Conservation (phyloP, 331 rosid genomes). For the Erythrophleum ivorense region DNA sequence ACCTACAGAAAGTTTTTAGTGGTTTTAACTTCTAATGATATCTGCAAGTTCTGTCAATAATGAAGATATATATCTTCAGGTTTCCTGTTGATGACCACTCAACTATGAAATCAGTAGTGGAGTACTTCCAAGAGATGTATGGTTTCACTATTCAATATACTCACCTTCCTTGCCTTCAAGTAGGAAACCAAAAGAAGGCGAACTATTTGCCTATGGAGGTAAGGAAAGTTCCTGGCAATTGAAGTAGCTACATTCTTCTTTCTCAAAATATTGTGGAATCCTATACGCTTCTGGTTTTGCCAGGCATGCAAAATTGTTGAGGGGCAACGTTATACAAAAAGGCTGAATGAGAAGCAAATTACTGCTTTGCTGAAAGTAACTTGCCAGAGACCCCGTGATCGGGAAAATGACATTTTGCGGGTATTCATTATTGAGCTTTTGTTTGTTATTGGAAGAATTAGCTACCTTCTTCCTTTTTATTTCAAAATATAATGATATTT, state of each 20-base stretch:
- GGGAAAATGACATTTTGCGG: slow-evolving; percentile 86
- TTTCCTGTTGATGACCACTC: slow-evolving; percentile 96
- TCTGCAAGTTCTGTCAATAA: slow-evolving; percentile 3
- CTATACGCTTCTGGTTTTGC: slow-evolving; percentile 32
- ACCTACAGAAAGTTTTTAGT: not conserved
- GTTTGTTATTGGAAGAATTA: not conserved
- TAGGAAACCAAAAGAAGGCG: slow-evolving; percentile 98
- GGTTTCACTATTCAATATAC: slow-evolving; percentile 89
- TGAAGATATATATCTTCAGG: slow-evolving; percentile 53
- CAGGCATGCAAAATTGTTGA: slow-evolving; percentile 98
- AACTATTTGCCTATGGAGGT: slow-evolving; percentile 99
- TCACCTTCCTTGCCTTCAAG: slow-evolving; percentile 99
- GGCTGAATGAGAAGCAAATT: slow-evolving; percentile 93
- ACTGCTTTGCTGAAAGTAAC: slow-evolving; percentile 89
- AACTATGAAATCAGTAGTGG: slow-evolving; percentile 96
- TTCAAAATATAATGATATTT: not conserved
- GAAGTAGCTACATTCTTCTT: slow-evolving; percentile 16
- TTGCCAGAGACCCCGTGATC: slow-evolving; percentile 94
- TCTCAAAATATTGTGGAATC: slow-evolving; percentile 21
- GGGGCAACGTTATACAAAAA: slow-evolving; percentile 91
- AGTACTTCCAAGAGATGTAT: slow-evolving; percentile 98
- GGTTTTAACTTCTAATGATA: slow-evolving; percentile 5
- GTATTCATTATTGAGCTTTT: slow-evolving; percentile 44
- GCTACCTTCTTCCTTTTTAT: not conserved
- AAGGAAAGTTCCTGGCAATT: slow-evolving; percentile 23